Percentiles rank a stretch among this genome's conserved stretches.
phyloP scores from a whole-genome alignment of 2,329 filamentous ascomycete genomes.

The Grosmannia serpens region DNA sequence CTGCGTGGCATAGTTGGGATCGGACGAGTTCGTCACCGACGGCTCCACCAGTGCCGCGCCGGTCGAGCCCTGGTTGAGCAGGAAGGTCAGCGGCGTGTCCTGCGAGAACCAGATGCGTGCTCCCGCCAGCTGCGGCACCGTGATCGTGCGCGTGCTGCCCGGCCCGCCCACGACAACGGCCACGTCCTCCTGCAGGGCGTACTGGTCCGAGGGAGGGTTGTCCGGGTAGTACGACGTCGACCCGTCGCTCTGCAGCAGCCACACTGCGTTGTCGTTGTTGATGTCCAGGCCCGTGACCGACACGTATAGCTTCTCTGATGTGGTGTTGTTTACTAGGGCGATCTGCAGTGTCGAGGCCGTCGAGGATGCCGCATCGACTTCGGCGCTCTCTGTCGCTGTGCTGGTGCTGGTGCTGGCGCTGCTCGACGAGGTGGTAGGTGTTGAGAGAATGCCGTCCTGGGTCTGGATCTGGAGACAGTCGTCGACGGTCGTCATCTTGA shows the following conservation, averaged over 20 bases:
- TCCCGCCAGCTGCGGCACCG: constrained; percentile 58
- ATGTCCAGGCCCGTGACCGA: constrained; percentile 59
- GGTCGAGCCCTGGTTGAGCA: constrained; percentile 49
- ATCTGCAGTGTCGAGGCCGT: constrained; percentile 39
- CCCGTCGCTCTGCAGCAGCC: constrained; percentile 56
- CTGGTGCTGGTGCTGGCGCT: not conserved
- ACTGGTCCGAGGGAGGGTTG: constrained; percentile 39
- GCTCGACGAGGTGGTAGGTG: constrained; percentile 9
- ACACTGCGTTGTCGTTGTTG: constrained; percentile 45
- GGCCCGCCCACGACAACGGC: constrained; percentile 52
- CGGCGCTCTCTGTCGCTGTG: not conserved
- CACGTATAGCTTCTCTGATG: constrained; percentile 48
- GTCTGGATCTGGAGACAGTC: constrained; percentile 16
- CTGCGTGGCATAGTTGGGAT: constrained; percentile 47
- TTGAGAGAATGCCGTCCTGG: constrained; percentile 13
- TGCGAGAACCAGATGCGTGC: constrained; percentile 62
- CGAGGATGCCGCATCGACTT: not conserved
- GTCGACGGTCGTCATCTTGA: constrained; percentile 17
- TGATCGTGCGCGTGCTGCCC: constrained; percentile 47
- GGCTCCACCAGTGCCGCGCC: constrained; percentile 61
- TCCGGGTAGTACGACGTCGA: constrained; percentile 51
- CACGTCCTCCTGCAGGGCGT: constrained; percentile 43
- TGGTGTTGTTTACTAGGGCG: constrained; percentile 53
- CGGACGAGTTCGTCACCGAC: constrained; percentile 52
- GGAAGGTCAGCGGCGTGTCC: constrained; percentile 50